Percentiles rank a stretch among this genome's conserved stretches.
Conservation (phyloP, 495 filamentous ascomycete genomes). For the Penicillium flavigenum region DNA sequence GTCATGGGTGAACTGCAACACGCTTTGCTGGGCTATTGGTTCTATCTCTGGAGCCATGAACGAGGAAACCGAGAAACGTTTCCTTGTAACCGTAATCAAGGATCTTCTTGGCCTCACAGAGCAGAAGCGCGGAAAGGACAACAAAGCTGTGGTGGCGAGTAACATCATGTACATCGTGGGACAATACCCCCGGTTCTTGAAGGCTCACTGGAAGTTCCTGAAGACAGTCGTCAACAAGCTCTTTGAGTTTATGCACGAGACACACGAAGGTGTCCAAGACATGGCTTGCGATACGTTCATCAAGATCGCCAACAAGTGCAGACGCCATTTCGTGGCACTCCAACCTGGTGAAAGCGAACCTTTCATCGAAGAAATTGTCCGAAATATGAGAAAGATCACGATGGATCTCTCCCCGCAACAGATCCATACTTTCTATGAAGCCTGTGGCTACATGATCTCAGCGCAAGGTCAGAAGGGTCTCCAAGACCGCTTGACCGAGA, state of each 20-base stretch:
- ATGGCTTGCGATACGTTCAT: conserved; percentile 99
- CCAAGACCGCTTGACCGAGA: conserved; percentile 86
- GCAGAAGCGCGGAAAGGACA: conserved; percentile 99
- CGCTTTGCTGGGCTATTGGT: conserved; percentile 98
- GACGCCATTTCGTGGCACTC: conserved; percentile 92
- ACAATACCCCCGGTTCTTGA: conserved; percentile 96
- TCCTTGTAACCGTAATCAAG: conserved; percentile 97
- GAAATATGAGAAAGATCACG: conserved; percentile 92
- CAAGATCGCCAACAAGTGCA: conserved; percentile 98
- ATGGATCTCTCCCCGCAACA: conserved; percentile 93
- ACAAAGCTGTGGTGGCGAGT: conserved; percentile 97
- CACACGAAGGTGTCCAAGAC: conserved; percentile 98
- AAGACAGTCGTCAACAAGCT: conserved; percentile 99
- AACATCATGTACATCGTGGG: conserved; percentile 99
- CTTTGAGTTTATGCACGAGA: conserved; percentile 99
- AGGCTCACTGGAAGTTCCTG: conserved; percentile 99
- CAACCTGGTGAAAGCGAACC: conserved; percentile 93
- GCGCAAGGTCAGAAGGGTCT: conserved; percentile 90
- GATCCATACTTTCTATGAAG: conserved; percentile 98
- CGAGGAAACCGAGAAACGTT: conserved; percentile 97
- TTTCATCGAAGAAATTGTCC: conserved; percentile 98
- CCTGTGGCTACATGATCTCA: conserved; percentile 98
- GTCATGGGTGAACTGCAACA: conserved; percentile 99
- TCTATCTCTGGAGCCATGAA: conserved; percentile 99
- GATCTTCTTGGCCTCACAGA: conserved; percentile 97